Conservation (phyloP, 1,139 yeast genomes). For the Saccharomycopsis crataegensis region DNA sequence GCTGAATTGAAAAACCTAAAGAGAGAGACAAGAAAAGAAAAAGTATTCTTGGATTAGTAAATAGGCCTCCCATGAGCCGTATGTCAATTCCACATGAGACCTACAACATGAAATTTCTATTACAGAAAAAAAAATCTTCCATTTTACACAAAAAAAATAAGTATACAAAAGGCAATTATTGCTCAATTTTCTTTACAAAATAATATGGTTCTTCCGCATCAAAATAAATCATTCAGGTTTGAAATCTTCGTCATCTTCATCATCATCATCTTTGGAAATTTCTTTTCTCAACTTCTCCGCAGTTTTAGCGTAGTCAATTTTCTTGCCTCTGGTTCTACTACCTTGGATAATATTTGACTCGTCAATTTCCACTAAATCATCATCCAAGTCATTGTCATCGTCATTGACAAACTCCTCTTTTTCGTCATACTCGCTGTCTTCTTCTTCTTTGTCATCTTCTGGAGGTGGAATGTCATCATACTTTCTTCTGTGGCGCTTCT, state of each 20-base stretch:
- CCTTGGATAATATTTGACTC: conserved; percentile 79
- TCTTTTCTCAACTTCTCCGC: conserved; percentile 59
- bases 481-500: conserved; percentile 37
- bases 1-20: too few relatives aligned
- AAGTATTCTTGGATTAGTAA: too few relatives aligned
- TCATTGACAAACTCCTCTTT: conserved; percentile 37
- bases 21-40: too few relatives aligned
- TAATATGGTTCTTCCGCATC: too few relatives aligned
- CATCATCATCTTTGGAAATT: conserved; percentile 38
- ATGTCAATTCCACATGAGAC: too few relatives aligned
- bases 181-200: too few relatives aligned
- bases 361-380: conserved; percentile 78
- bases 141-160: too few relatives aligned
- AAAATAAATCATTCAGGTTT: conserved; percentile 10
- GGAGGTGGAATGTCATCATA: conserved; percentile 34
- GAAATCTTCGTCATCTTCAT: conserved; percentile 29
- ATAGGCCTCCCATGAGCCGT: too few relatives aligned
- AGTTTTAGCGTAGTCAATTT: conserved; percentile 82
- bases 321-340: conserved; percentile 86
- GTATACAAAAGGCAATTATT: too few relatives aligned
- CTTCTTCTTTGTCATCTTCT: conserved; percentile 29
- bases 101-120: too few relatives aligned
- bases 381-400: conserved; percentile 63
- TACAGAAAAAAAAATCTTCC: too few relatives aligned
- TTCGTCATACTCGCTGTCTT: conserved; percentile 51